Base-by-base conservation (phyloP, 225 moss, liverwort and hornwort genomes). In the Pleurozium schreberi region DNA sequence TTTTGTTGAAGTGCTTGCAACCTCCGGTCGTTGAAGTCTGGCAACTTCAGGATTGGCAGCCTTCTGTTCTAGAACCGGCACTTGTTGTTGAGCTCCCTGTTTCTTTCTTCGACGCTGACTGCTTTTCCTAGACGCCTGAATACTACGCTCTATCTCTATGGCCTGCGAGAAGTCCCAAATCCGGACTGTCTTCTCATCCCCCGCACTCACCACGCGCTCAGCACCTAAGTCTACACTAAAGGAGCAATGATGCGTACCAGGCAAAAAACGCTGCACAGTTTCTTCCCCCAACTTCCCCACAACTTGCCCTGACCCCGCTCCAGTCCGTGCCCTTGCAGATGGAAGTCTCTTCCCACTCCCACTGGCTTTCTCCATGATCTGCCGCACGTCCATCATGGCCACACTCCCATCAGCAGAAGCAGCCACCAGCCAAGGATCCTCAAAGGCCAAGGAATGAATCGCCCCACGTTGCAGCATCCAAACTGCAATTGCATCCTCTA, bases 111-210 rank as follows among this genome's bases (percentile, higher is more conserved):
- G 92, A 49, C 84, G 91, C 66, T 93, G 96, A 89, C 93, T 96
- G 86, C 92, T 93, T 81, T 93, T 91, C 73, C 96, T 93, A 64
- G 96, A 95, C 23, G 97, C 98, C 85, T 99, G 97, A 77, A 95
- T 96, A 52, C 93, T 92, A 78, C 95, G 95, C 88, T 97, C 98
- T 86, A 94, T 95, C 87, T 99, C 98, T 71, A 99, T 87, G 38
- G 98, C 97, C 89, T 96, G 98, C 34, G 98, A 97, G 84, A 99
- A 99, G 88, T 99, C 97, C 98, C 98, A 99, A 88, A 99, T 96
- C 28, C 98, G 96, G 61, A 99, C 95, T 85, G 90, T 93, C 88
- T 91, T 96, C 92, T 99, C 98, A 77, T 97, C 96, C 17, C 98
- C 98, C 31, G 93, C 98, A 87, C 98, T 93, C 78, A 99, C 96